Evolutionary conservation across 2,329 filamentous ascomycete species (phyloP).

Genomic region (Aureobasidium sp.): DNA sequence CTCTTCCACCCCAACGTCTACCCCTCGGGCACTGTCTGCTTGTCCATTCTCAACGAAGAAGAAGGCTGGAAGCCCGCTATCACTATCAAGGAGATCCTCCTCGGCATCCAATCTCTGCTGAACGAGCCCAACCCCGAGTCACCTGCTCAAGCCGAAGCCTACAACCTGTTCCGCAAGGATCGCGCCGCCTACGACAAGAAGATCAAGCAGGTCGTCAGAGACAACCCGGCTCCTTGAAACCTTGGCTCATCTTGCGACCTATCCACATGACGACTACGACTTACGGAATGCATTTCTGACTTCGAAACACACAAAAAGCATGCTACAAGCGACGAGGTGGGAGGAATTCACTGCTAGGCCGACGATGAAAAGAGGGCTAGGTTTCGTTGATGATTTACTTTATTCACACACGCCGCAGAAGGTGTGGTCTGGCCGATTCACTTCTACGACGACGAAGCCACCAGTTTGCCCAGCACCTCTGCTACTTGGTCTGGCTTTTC

Average conservation of each 20-base stretch:
- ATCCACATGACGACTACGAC: background rate
- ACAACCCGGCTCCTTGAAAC: conserved; percentile 67
- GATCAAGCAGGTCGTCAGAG: conserved; percentile 75
- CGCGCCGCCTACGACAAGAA: conserved; percentile 78
- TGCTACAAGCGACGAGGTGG: background rate
- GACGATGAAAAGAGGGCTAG: background rate
- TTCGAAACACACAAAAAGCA: background rate
- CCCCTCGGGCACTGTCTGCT: conserved; percentile 91
- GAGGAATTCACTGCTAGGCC: background rate
- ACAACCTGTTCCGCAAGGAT: conserved; percentile 94
- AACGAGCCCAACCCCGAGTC: conserved; percentile 97
- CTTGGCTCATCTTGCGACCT: background rate
- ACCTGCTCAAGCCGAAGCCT: conserved; percentile 92
- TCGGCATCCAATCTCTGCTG: conserved; percentile 91
- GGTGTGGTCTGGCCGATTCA: background rate
- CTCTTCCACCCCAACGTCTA: conserved; percentile 99
- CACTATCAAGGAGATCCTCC: conserved; percentile 93
- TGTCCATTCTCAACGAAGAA: conserved; percentile 96
- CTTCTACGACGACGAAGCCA: conserved; percentile 25
- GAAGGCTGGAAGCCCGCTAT: conserved; percentile 98
- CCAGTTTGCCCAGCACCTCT: conserved; percentile 50
- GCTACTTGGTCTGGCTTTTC: conserved; percentile 64
- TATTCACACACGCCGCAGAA: background rate
- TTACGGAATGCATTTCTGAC: background rate
- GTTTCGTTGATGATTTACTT: background rate